Base-by-base conservation (phyloP, 2,329 filamentous ascomycete species). In the Exophiala calicioides region DNA sequence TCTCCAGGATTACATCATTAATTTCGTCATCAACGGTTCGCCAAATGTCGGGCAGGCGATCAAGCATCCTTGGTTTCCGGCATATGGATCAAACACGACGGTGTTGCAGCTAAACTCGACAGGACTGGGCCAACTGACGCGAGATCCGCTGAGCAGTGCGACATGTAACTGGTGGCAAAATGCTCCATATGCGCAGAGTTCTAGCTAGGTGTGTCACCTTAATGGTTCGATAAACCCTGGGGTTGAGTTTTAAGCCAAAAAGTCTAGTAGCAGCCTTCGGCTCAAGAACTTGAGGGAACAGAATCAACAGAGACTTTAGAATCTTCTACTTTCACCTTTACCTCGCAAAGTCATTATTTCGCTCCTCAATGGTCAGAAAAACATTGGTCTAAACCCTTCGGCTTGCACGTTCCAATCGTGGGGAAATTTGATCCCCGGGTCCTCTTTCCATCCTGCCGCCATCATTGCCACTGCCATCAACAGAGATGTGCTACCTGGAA, bases 401-500 rank as follows among this genome's bases (percentile, higher is more conserved):
- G 68, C 69, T 27, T 56, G 66, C 2, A 72, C 72, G 30, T 70
- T 60, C 77, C 77, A 80, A 0, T 58, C 68, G 13, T 62, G 57
- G 0, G 77, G 76, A 51, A 76, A 79, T 38, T 76, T 67, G 24
- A 61, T 50, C 5, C 68, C 74, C n/a, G 68, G 67, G 35, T 58
- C 60, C 2, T 69, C 74, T 56, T 80, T 76, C 78, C 78, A 81
- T 0, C 75, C 78, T 1, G 75, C 76, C 8, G 75, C 73, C 72
- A 81, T 74, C 76, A 80, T 79, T 2, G 74, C 78, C 47, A 77
- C 65, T 0, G 75, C 76, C 23, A 78, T 58, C 56, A 81, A 53
- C 47, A 81, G 63, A 1, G 69, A 69, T 2, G 73, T 69, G 26
- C 71, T 68, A 15, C 71, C 72, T 0, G 78, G 78, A 47, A 81